Conservation (phyloP, 2,329 filamentous ascomycete genomes). For the Dothiorella sarmentorum region DNA sequence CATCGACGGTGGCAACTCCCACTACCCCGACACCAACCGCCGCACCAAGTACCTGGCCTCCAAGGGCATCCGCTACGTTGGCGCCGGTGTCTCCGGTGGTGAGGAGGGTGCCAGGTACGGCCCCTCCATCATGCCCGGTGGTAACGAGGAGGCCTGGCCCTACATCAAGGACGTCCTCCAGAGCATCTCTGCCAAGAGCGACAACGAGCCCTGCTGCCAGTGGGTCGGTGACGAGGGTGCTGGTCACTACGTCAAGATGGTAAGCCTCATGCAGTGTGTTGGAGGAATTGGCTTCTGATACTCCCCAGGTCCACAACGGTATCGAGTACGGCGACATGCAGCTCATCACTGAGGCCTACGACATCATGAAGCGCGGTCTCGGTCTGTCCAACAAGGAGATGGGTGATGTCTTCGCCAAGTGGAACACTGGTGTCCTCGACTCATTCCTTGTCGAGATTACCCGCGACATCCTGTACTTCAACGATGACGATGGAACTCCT, state of each 20-base stretch:
- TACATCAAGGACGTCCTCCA: slow-evolving; percentile 99
- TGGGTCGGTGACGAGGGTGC: slow-evolving; percentile 99
- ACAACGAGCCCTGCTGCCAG: slow-evolving; percentile 96
- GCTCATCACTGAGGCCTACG: slow-evolving; percentile 98
- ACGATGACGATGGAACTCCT: slow-evolving; percentile 85
- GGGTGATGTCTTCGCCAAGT: slow-evolving; percentile 87
- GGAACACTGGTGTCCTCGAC: slow-evolving; percentile 98
- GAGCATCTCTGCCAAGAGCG: slow-evolving; percentile 94
- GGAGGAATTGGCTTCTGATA: slow-evolving; percentile 4
- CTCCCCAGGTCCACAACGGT: slow-evolving; percentile 75
- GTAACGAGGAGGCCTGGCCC: slow-evolving; percentile 83
- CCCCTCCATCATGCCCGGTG: slow-evolving; percentile 97
- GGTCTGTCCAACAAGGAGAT: slow-evolving; percentile 90
- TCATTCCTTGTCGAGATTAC: slow-evolving; percentile 99
- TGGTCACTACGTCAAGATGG: slow-evolving; percentile 99
- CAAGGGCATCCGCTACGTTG: slow-evolving; percentile 95
- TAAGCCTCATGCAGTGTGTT: too few relatives aligned
- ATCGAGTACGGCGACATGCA: slow-evolving; percentile 99
- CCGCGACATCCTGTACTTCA: slow-evolving; percentile 96
- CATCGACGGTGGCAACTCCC: slow-evolving; percentile 98
- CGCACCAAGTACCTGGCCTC: slow-evolving; percentile 79
- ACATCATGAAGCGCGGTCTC: slow-evolving; percentile 98
- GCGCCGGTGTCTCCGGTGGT: slow-evolving; percentile 95
- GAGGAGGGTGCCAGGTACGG: slow-evolving; percentile 98
- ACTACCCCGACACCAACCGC: slow-evolving; percentile 98